These are phyloP conservation scores for Xylaria castorea DNA, from an alignment of 495 filamentous ascomycete species.

Conservation along the genomic window DNA sequence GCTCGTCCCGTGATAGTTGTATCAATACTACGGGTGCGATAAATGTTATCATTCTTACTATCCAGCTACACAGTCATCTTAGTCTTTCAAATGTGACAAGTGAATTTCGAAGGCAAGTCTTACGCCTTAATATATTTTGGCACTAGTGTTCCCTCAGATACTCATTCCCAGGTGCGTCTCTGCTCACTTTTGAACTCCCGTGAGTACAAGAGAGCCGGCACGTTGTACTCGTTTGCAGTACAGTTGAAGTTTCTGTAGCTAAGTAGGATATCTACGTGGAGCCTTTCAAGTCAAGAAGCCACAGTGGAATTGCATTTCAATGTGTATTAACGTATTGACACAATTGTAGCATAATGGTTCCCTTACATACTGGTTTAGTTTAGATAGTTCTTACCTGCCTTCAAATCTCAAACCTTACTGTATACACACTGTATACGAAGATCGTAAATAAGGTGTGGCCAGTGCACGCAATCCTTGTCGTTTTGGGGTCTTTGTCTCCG, in stretches of 20 bases:
- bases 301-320: not conserved
- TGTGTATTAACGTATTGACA: not conserved
- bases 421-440: conserved; percentile 8
- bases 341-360: not conserved
- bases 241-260: not conserved
- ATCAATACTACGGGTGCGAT: not conserved
- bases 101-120: not conserved
- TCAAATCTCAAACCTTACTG: not conserved
- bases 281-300: not conserved
- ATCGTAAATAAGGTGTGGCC: not conserved
- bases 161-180: not conserved
- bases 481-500: not conserved
- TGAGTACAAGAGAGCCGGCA: not conserved
- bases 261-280: not conserved
- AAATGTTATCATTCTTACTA: not conserved
- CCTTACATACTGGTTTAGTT: not conserved
- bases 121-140: not conserved
- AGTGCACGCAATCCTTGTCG: conserved; percentile 4
- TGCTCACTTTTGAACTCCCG: not conserved
- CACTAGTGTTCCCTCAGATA: not conserved
- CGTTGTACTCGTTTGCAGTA: not conserved
- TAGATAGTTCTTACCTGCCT: not conserved
- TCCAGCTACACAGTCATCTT: not conserved
- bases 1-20: conserved; percentile 38
- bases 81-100: not conserved